Evolutionary conservation across 2,329 filamentous ascomycete genomes (phyloP).

Genomic region (Moelleriella libera): DNA sequence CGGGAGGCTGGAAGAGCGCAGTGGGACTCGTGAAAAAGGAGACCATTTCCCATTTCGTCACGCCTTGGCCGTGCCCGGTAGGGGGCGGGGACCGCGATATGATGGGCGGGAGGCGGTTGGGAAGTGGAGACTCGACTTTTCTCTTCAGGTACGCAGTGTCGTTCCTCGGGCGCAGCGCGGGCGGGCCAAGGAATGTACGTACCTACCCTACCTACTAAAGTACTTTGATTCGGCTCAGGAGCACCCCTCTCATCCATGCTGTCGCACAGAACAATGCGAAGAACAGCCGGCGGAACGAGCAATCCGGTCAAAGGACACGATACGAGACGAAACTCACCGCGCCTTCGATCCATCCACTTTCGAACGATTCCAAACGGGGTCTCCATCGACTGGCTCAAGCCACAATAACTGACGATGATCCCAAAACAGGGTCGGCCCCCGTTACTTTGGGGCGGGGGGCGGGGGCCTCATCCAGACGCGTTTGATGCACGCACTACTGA

Average conservation of each 20-base stretch:
- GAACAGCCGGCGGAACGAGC: no score
- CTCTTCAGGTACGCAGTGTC: not conserved
- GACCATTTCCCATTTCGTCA: not conserved
- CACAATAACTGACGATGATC: not conserved
- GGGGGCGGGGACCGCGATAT: not conserved
- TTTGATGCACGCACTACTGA: not conserved
- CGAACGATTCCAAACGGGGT: no score
- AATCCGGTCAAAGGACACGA: not conserved
- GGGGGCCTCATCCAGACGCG: not conserved
- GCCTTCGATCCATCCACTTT: not conserved
- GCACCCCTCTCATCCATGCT: no score
- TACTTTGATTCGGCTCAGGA: no score
- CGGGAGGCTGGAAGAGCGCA: not conserved
- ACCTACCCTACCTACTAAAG: no score
- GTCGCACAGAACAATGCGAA: no score
- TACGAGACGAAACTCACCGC: not conserved
- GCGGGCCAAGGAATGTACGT: no score
- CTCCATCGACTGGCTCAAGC: not conserved
- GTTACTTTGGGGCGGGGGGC: not conserved
- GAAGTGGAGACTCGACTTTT: not conserved
- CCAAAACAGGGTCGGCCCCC: not conserved
- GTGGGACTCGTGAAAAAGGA: not conserved
- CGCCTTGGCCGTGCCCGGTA: not conserved
- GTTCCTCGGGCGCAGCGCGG: no score
- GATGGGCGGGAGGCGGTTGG: constrained; percentile 1